Evolutionary conservation across 2,329 filamentous ascomycete genomes (phyloP).

Genomic region (Gnomoniopsis smithogilvyi): DNA sequence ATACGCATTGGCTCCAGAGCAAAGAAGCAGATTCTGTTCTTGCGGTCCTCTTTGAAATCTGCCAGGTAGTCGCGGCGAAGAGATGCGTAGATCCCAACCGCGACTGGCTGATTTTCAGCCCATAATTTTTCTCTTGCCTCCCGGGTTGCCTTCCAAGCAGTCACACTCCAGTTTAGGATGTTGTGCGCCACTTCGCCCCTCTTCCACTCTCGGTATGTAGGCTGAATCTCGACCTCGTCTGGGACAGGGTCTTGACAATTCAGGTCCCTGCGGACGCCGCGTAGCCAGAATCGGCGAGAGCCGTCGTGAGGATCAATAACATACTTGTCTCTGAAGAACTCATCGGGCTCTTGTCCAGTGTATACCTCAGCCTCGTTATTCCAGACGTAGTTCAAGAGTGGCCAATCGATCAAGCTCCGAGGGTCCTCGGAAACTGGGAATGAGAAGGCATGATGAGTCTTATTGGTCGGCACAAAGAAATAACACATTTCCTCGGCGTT

Average conservation of each 20-base stretch:
- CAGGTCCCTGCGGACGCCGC: slow-evolving; percentile 52
- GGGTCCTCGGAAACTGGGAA: slow-evolving; percentile 21
- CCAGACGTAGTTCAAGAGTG: slow-evolving; percentile 41
- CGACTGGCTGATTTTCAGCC: slow-evolving; percentile 72
- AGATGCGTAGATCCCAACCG: slow-evolving; percentile 70
- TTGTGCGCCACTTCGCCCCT: slow-evolving; percentile 39
- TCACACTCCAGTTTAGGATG: slow-evolving; percentile 83
- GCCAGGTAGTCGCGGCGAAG: slow-evolving; percentile 84
- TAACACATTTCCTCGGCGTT: slow-evolving; percentile 69
- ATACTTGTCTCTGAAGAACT: slow-evolving; percentile 51
- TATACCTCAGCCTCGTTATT: slow-evolving; percentile 33
- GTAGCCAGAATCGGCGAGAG: slow-evolving; percentile 58
- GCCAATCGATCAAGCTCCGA: slow-evolving; percentile 57
- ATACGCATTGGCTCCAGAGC: slow-evolving; percentile 75
- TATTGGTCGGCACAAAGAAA: slow-evolving; percentile 65
- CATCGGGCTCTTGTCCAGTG: slow-evolving; percentile 39
- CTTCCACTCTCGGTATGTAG: slow-evolving; percentile 41
- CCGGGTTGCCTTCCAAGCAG: slow-evolving; percentile 16
- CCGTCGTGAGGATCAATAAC: slow-evolving; percentile 58
- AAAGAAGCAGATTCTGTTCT: slow-evolving; percentile 52
- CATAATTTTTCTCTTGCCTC: slow-evolving; percentile 38
- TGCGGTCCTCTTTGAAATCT: slow-evolving; percentile 35
- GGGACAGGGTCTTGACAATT: slow-evolving; percentile 66
- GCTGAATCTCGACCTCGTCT: slow-evolving; percentile 41
- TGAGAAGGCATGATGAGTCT: slow-evolving; percentile 30